A percentile compares a stretch with the other conserved stretches of the same genome.
These are phyloP conservation scores for Pseudoneurospora amorphoporcata DNA, from an alignment of 495 filamentous ascomycete genomes.

Conservation along the genomic window DNA sequence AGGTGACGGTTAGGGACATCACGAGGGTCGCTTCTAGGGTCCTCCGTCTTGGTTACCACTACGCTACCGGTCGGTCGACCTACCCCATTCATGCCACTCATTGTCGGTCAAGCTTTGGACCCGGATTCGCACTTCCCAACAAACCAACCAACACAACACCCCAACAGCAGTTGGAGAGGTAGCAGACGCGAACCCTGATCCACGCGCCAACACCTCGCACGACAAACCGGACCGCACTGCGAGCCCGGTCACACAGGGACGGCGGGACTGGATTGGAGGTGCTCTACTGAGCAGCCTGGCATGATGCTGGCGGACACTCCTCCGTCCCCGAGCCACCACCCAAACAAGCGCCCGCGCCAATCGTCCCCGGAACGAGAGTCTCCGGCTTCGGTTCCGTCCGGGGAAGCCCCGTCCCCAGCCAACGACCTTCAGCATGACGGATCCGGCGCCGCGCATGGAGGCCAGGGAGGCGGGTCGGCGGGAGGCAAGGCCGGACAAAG, in stretches of 20 bases:
- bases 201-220: not conserved
- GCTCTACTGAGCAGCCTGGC: constrained; percentile 3
- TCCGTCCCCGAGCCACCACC: constrained; percentile 34
- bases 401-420: constrained; percentile 18
- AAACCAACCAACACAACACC: not conserved
- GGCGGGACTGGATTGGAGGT: not conserved
- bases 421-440: constrained; percentile 27
- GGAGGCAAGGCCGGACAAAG: constrained; percentile 36
- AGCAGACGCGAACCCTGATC: not conserved
- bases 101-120: not conserved
- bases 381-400: constrained; percentile 26
- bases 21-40: not conserved
- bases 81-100: not conserved
- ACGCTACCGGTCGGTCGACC: not conserved
- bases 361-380: constrained; percentile 39
- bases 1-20: not conserved
- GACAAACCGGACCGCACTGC: not conserved
- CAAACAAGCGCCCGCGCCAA: constrained; percentile 41
- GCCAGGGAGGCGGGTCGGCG: constrained; percentile 1
- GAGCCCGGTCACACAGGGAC: not conserved
- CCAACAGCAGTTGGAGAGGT: not conserved
- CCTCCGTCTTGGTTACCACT: not conserved
- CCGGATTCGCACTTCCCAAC: not conserved
- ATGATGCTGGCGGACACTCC: constrained; percentile 32
- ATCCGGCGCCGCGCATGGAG: constrained; percentile 2